Evolutionary conservation across 257 asterid genomes (phyloP).

Genomic region (Scutellaria baicalensis): DNA sequence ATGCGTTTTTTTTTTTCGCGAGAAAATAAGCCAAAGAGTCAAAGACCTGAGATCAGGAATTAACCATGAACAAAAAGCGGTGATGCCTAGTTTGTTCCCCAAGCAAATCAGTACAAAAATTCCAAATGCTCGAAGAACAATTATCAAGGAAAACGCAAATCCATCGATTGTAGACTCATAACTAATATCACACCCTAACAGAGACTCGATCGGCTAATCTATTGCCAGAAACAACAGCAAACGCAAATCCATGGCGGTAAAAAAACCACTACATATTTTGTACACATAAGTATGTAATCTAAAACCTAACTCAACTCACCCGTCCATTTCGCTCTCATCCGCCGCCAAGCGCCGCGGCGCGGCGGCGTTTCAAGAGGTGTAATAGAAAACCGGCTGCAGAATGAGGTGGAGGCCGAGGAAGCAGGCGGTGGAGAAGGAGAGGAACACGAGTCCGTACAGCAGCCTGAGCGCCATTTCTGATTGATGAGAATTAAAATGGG

Average conservation of each 20-base stretch:
- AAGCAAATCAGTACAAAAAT: not conserved
- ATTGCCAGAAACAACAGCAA: not conserved
- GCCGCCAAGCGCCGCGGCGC: not conserved
- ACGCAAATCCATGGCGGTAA: constrained; percentile 6
- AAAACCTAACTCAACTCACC: constrained; percentile 1
- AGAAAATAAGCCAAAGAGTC: not conserved
- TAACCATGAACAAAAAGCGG: not conserved
- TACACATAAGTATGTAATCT: not conserved
- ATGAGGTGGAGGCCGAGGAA: constrained; percentile 42
- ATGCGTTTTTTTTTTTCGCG: no score
- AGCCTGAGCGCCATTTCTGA: constrained; percentile 30
- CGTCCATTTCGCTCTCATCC: not conserved
- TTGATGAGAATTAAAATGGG: not conserved
- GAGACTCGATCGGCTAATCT: not conserved
- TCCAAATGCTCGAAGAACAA: not conserved
- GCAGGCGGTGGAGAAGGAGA: constrained; percentile 41
- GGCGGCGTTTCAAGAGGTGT: constrained; percentile 26
- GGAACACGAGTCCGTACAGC: constrained; percentile 39
- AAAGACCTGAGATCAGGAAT: not conserved
- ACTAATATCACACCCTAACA: not conserved
- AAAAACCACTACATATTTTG: constrained; percentile 10
- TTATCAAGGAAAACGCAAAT: not conserved
- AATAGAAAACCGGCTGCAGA: constrained; percentile 56
- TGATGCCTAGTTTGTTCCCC: not conserved
- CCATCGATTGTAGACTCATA: not conserved